phyloP scores from a whole-genome alignment of 2,329 filamentous ascomycete species.

The Stachybotrys echinatus region DNA sequence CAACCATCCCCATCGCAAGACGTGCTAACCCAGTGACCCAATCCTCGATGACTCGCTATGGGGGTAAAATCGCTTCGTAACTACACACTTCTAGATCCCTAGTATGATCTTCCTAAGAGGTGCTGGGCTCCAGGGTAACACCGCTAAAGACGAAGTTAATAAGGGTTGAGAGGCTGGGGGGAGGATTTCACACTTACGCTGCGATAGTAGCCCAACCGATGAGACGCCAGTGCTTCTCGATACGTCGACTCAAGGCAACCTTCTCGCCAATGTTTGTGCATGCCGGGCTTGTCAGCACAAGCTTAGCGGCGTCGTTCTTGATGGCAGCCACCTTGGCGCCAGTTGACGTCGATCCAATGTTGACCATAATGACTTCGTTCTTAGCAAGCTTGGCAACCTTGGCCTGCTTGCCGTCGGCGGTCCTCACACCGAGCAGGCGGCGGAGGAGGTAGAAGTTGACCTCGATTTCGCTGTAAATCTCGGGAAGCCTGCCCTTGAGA shows the following conservation, averaged over 20 bases:
- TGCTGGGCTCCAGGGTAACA: conserved; percentile 49
- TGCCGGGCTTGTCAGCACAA: conserved; percentile 85
- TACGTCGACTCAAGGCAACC: conserved; percentile 91
- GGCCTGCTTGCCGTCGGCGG: conserved; percentile 96
- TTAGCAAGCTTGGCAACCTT: conserved; percentile 98
- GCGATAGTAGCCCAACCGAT: conserved; percentile 87
- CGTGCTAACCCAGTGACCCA: neutral
- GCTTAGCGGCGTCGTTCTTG: conserved; percentile 95
- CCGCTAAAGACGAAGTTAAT: conserved; percentile 33
- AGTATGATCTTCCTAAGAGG: conserved; percentile 24
- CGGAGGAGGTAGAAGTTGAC: conserved; percentile 99
- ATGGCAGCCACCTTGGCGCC: conserved; percentile 96
- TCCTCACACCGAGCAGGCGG: conserved; percentile 91
- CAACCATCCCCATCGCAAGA: neutral
- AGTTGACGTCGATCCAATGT: conserved; percentile 95
- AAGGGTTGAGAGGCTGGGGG: conserved; percentile 2
- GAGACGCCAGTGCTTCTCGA: conserved; percentile 98
- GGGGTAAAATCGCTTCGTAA: neutral
- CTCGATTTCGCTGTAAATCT: conserved; percentile 97
- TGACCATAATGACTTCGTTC: conserved; percentile 99
- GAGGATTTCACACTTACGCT: conserved; percentile 41
- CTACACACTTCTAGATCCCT: neutral
- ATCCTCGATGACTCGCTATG: neutral
- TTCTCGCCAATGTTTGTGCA: conserved; percentile 98
- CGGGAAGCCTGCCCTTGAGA: conserved; percentile 85